Evolutionary conservation across 2,329 filamentous ascomycete genomes (phyloP), one percentile per base, ranked within the genome.

Genomic region (Cucurbitaria berberidis): DNA sequence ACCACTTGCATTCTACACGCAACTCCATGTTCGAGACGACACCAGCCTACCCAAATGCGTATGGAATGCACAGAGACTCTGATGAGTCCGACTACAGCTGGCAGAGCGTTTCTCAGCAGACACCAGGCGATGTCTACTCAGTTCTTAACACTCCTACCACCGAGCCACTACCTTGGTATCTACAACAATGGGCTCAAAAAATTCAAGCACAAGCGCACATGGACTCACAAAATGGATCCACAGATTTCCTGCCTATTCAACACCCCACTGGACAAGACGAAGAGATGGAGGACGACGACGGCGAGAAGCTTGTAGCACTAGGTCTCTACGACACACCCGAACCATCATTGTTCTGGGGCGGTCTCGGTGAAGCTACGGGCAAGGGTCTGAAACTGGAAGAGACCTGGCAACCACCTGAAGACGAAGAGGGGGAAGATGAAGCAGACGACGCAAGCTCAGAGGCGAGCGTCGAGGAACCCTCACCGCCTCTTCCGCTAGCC

Each of bases 311-410:
- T 1, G 82, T 92, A n/a, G 90, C 90, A 18, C 88, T 95, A 83
- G 90, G 90, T 0, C 82, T 95, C 0, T 95, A 95, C 72, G 90
- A 91, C 65, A 78, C 84, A 4, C 89, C 89, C 0, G 87, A 87
- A 49, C 83, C 75, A 81, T 86, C 74, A 72, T 79, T 30, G 80
- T 81, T 22, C 72, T 89, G 16, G 74, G 86, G 41, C 82, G 55
- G 61, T 6, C 61, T 73, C 0, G 80, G 82, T 58, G 61, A 69
- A 48, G 77, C 82, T 3, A 80, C 78, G 16, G 89, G 89, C 51
- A 90, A 91, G 73, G 89, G 90, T 0, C 77, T 93, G 62, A 93
- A 92, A 71, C 78, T 95, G 3, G 90, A 93, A 74, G 89, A 93
- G 71, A 89, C 89, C 0, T 93, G 83, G 89, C 88, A 85, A 72